Evolutionary conservation across 1,284 basidiomycete genomes (phyloP).

Genomic region (Pseudozyma sp.): DNA sequence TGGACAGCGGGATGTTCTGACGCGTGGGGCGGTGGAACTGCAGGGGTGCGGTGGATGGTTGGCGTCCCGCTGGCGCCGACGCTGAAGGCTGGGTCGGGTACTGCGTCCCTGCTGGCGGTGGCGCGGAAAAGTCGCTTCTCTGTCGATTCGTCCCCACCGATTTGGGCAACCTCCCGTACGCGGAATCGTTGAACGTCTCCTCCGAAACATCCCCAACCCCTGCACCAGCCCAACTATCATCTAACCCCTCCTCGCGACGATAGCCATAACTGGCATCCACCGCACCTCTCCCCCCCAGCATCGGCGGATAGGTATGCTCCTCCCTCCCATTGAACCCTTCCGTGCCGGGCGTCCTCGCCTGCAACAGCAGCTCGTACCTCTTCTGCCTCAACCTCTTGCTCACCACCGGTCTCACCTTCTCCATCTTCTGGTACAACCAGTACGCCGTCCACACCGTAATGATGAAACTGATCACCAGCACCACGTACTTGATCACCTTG

Average conservation of each 20-base stretch:
- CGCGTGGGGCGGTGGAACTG: constrained; percentile 46
- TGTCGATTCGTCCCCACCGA: no score
- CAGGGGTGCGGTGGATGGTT: constrained; percentile 11
- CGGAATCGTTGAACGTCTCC: constrained; percentile 10
- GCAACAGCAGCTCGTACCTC: constrained; percentile 71
- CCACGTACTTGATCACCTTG: constrained; percentile 66
- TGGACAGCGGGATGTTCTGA: neutral
- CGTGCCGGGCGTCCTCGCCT: constrained; percentile 33
- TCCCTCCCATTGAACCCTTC: constrained; percentile 17
- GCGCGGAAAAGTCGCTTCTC: neutral
- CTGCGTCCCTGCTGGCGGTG: neutral
- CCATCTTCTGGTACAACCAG: constrained; percentile 83
- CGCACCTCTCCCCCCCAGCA: neutral
- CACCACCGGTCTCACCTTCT: constrained; percentile 78
- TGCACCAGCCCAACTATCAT: constrained; percentile 6
- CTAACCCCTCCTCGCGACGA: neutral
- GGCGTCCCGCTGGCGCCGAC: constrained; percentile 1
- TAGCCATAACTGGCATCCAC: constrained; percentile 12
- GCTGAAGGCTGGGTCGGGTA: neutral
- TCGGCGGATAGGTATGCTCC: constrained; percentile 20
- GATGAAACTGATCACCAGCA: constrained; percentile 69
- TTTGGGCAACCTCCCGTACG: neutral
- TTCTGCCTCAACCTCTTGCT: constrained; percentile 74
- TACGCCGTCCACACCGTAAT: constrained; percentile 83
- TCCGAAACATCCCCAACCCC: constrained; percentile 10